These are phyloP conservation scores for Drosera capensis DNA, from an alignment of 148 eudicot species.

Conservation along the genomic window DNA sequence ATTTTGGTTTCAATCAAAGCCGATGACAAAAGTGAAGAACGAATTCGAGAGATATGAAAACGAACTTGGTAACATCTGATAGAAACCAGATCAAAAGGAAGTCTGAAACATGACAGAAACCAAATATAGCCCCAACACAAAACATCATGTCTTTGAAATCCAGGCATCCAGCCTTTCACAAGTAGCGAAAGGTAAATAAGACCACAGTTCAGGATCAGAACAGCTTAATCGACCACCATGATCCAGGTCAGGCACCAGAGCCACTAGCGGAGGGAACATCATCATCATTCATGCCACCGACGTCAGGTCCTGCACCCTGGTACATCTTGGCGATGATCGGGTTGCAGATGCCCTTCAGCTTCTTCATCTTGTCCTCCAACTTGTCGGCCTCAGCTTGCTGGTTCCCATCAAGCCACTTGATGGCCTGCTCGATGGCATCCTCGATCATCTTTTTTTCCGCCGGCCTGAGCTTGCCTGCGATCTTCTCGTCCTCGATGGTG, in stretches of 20 bases:
- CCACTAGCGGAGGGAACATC: neutral
- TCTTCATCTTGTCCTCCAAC: slow-evolving; percentile 1
- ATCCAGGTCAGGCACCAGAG: neutral
- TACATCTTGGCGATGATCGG: slow-evolving; percentile 1
- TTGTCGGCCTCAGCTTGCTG: slow-evolving; percentile 20
- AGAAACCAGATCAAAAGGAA: too few relatives aligned
- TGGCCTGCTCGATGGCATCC: slow-evolving; percentile 20
- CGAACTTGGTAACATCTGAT: too few relatives aligned
- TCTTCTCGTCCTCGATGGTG: slow-evolving; percentile 18
- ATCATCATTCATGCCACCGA: neutral
- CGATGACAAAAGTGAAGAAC: too few relatives aligned
- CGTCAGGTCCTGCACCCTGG: slow-evolving; percentile 15
- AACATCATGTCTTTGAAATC: too few relatives aligned
- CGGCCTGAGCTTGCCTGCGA: slow-evolving; percentile 7
- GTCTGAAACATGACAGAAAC: too few relatives aligned
- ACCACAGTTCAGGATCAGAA: too few relatives aligned
- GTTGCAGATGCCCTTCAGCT: neutral
- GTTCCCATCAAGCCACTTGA: slow-evolving; percentile 24
- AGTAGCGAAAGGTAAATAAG: too few relatives aligned
- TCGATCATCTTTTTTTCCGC: slow-evolving; percentile 20
- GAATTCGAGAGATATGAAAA: too few relatives aligned
- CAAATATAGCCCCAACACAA: too few relatives aligned
- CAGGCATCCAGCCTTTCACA: too few relatives aligned
- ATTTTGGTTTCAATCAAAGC: too few relatives aligned
- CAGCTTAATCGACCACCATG: too few relatives aligned